Evolutionary conservation across 2,329 filamentous ascomycete genomes (phyloP), one percentile per base, ranked within the genome.

Genomic region (Talaromyces atroroseus): DNA sequence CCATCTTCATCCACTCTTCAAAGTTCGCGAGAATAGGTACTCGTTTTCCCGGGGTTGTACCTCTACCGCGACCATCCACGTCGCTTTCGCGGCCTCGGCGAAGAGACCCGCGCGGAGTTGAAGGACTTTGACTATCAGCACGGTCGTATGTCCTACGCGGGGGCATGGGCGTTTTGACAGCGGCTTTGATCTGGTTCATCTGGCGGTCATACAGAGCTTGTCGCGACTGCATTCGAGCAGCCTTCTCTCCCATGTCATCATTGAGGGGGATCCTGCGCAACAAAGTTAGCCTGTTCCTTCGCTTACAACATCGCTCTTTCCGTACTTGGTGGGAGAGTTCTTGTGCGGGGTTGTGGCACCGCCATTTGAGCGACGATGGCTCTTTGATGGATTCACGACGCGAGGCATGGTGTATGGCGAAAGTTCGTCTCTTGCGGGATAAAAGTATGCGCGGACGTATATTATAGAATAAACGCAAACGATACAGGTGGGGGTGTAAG

Each of bases 1-100:
- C 94, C 91, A 99, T 95, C 80, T 97, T 99, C 91, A 99, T 97
- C 94, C 92, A 97, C 71, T 99, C 94, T 72, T 99, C 94, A 66
- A 97, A 99, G 74, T 99, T 99, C 67, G 94, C 94, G 54, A 99
- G 79, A 65, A 99, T 88, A 1, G 94, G 94, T 26, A 96, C 90
- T 59, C 92, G 88, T 80, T 96, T 96, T 87, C 95, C 92, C 54
- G 92, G 94, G 58, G 94, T 96, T 54, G 95, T 88, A 38, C 88
- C 89, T 61, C 80, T 84, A 32, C 48, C 54, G 83, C 84, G 47
- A 89, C 87, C 65, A 58, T 84, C 79, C 36, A 84, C 82, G 61
- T 84, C 80, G 61, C 59, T 73, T 40, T 71, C 71, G 52, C 71
- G 68, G 29, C 63, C 62, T 50, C 56, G 45, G 38, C 73, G 68